Percentiles rank a stretch among this genome's conserved stretches.
Conservation (phyloP, 2,329 filamentous ascomycete species). For the Sclerotinia borealis region DNA sequence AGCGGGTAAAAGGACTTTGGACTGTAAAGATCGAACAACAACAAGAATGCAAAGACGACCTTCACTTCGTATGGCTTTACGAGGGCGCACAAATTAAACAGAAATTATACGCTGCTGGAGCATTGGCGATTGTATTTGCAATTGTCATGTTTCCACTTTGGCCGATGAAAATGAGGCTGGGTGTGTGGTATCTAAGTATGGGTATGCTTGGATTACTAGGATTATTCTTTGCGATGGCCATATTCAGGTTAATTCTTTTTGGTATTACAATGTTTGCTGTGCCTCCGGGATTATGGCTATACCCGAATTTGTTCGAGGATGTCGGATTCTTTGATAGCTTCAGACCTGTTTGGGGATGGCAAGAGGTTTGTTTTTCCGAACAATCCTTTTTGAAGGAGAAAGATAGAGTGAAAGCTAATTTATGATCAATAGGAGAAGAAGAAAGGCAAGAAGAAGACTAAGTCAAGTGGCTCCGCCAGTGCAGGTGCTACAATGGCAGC, state of each 20-base stretch:
- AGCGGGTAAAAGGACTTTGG: constrained; percentile 94
- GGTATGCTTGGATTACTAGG: constrained; percentile 84
- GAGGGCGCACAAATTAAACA: constrained; percentile 91
- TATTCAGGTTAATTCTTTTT: constrained; percentile 88
- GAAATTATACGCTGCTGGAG: constrained; percentile 82
- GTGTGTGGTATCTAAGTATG: constrained; percentile 97
- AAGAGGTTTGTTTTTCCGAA: constrained; percentile 61
- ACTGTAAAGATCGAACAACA: constrained; percentile 93
- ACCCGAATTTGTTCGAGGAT: constrained; percentile 96
- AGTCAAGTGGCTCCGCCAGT: constrained; percentile 28
- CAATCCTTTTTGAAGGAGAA: background rate
- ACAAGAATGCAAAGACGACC: constrained; percentile 78
- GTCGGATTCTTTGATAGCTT: constrained; percentile 98
- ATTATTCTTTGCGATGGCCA: constrained; percentile 95
- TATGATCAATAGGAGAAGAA: constrained; percentile 30
- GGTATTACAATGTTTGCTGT: constrained; percentile 80
- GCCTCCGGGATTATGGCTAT: constrained; percentile 92
- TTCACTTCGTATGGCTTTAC: constrained; percentile 96
- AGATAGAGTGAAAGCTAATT: background rate
- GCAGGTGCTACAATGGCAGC: constrained; percentile 26
- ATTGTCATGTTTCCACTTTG: constrained; percentile 94
- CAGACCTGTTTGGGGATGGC: constrained; percentile 94
- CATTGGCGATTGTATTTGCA: constrained; percentile 76
- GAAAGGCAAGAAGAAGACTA: constrained; percentile 35
- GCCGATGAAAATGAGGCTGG: constrained; percentile 84